Conservation (phyloP, 2,329 filamentous ascomycete genomes). For the Aureobasidium mangrovei region DNA sequence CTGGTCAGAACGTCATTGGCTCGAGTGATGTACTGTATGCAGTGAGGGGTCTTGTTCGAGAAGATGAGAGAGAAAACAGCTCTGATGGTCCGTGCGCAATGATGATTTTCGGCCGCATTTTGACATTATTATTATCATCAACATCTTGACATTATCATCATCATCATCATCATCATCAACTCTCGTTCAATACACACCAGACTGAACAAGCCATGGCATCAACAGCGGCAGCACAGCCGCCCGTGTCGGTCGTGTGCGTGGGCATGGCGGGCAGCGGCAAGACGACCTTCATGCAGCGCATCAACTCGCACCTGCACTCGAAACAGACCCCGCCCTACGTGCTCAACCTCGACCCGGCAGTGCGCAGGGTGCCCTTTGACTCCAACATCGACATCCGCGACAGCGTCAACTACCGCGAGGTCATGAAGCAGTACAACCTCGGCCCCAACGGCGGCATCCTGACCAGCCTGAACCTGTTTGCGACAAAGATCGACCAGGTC, state of each 20-base stretch:
- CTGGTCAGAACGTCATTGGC: too few species aligned
- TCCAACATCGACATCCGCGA: slow-evolving; percentile 98
- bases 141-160: too few species aligned
- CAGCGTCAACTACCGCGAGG: slow-evolving; percentile 97
- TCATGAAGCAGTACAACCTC: slow-evolving; percentile 98
- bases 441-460: slow-evolving; percentile 95
- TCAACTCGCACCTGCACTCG: slow-evolving; percentile 84
- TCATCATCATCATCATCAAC: too few species aligned
- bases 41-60: too few species aligned
- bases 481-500: slow-evolving; percentile 96
- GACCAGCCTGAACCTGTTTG: slow-evolving; percentile 91
- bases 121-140: too few species aligned
- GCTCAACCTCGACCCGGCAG: slow-evolving; percentile 92
- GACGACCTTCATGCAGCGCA: slow-evolving; percentile 99
- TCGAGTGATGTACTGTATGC: too few species aligned
- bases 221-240: slow-evolving; percentile 30
- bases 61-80: too few species aligned
- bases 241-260: slow-evolving; percentile 81
- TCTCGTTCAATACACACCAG: too few species aligned
- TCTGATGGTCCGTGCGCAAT: too few species aligned
- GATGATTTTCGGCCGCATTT: too few species aligned
- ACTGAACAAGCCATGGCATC: neutral
- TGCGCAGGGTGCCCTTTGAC: slow-evolving; percentile 87
- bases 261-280: slow-evolving; percentile 98
- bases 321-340: slow-evolving; percentile 69